Base-by-base conservation (phyloP, 108 stramenopile genomes). In the Nitzschia sp. region DNA sequence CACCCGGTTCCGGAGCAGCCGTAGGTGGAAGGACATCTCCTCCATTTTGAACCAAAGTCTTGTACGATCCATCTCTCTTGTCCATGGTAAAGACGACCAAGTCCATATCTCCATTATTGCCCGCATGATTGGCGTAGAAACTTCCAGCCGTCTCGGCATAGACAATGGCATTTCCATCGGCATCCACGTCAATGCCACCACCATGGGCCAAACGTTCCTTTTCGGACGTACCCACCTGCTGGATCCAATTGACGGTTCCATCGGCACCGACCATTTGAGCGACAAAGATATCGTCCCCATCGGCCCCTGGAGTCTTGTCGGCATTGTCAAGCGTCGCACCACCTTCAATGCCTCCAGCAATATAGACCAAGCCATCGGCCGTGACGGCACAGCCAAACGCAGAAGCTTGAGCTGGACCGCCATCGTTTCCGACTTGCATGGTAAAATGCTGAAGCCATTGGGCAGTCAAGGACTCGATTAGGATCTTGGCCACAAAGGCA, bases 131-230 rank as follows among this genome's bases (percentile, higher is more conserved):
- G 34, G 70, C 29, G 32, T 71, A 77, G 13, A 85, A 64, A 24
- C 33, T 29, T 54, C 84, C 84, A 27, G 18, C 5, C 2, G 84
- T 85, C 31, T 79, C 77, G 23, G 70, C 84, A 35, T 59, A 71
- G 2, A 85, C 48, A 45, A 85, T 66, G 30, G 72, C 84, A 65
- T 85, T 76, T 4, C 79, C 83, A 25, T 66, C 46, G 0, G 26
- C 29, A 54, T 85, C 84, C 9, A 69, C 55, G 13, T 48, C 55
- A 2, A 81, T 17, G 24, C 77, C 83, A 15, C 76, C 72, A 30
- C 66, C 64, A 19, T 26, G 33, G 3, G 83, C 80, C 13, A 85
- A 38, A 18, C 72, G 63, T 56, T 85, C 84, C 56, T 82, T 64
- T 33, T 47, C 53, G 4, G 55, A 1, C 3, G 77, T 77, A 45